Evolutionary conservation across 495 filamentous ascomycete species (phyloP).

Genomic region (Penicillium canescens): DNA sequence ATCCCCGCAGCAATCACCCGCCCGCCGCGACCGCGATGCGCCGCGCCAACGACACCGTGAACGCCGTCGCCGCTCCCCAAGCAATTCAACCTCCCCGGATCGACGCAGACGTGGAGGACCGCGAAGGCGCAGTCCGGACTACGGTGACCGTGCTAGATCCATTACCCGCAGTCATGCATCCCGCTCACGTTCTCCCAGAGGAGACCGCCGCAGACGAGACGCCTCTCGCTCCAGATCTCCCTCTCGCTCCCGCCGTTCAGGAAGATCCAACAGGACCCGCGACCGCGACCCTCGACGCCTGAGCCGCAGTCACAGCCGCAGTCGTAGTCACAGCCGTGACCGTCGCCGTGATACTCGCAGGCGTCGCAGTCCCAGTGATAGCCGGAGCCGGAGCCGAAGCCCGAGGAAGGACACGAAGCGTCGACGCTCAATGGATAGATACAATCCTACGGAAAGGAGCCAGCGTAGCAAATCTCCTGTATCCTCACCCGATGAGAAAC

Average conservation of each 20-base stretch:
- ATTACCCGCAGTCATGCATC: constrained; percentile 50
- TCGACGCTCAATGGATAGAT: constrained; percentile 54
- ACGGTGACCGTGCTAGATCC: constrained; percentile 56
- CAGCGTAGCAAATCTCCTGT: constrained; percentile 49
- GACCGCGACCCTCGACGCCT: constrained; percentile 38
- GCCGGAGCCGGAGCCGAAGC: constrained; percentile 35
- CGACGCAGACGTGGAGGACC: constrained; percentile 35
- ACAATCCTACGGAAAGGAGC: constrained; percentile 49
- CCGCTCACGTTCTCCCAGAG: constrained; percentile 65
- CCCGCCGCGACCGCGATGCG: constrained; percentile 29
- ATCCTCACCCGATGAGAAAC: constrained; percentile 51
- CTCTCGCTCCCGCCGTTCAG: constrained; percentile 42
- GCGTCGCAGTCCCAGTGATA: constrained; percentile 27
- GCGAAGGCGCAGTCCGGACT: constrained; percentile 42
- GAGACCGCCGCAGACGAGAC: constrained; percentile 44
- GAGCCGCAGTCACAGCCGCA: constrained; percentile 37
- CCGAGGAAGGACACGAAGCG: constrained; percentile 45
- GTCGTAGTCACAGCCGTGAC: constrained; percentile 31
- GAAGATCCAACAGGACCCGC: not conserved
- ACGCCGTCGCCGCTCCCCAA: constrained; percentile 36
- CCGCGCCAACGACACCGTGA: constrained; percentile 27
- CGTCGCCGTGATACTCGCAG: constrained; percentile 20
- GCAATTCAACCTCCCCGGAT: constrained; percentile 41
- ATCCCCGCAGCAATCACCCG: constrained; percentile 29
- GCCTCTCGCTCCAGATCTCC: constrained; percentile 39